Percentiles rank a stretch among this genome's conserved stretches.
Evolutionary conservation across 257 asterid genomes (phyloP).

Genomic region (Jacaranda copaia): DNA sequence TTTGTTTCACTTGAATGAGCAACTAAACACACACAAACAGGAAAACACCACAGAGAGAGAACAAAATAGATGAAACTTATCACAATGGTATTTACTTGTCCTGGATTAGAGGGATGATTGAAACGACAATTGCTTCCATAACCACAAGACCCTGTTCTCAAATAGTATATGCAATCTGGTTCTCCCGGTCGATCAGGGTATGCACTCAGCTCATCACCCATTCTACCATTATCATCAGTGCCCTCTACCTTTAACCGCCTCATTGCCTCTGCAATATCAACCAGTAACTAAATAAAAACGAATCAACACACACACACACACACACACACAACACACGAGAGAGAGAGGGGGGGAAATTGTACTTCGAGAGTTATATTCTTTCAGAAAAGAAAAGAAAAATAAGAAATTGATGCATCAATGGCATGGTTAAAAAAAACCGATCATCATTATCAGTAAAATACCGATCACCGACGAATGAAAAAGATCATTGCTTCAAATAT

Average conservation of each 20-base stretch:
- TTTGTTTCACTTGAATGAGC: slow-evolving; percentile 12
- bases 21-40: neutral
- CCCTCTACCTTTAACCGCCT: slow-evolving; percentile 49
- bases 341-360: neutral
- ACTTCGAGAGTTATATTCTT: neutral
- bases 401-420: slow-evolving; percentile 14
- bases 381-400: neutral
- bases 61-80: neutral
- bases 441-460: slow-evolving; percentile 28
- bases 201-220: slow-evolving; percentile 45
- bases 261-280: slow-evolving; percentile 49
- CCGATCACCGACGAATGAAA: slow-evolving; percentile 37
- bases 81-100: slow-evolving; percentile 38
- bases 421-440: neutral
- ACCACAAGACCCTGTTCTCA: slow-evolving; percentile 77
- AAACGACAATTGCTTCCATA: slow-evolving; percentile 72
- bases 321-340: too few relatives aligned
- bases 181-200: slow-evolving; percentile 79
- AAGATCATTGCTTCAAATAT: slow-evolving; percentile 32
- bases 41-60: neutral
- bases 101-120: slow-evolving; percentile 65
- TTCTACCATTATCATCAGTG: slow-evolving; percentile 48
- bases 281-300: slow-evolving; percentile 4
- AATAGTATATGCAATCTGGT: slow-evolving; percentile 70
- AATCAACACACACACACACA: slow-evolving; percentile 10